A percentile compares a stretch with the other conserved stretches of the same genome.
Conservation (phyloP, 2,329 filamentous ascomycete genomes). For the Rhexocercosporidium sp. region DNA sequence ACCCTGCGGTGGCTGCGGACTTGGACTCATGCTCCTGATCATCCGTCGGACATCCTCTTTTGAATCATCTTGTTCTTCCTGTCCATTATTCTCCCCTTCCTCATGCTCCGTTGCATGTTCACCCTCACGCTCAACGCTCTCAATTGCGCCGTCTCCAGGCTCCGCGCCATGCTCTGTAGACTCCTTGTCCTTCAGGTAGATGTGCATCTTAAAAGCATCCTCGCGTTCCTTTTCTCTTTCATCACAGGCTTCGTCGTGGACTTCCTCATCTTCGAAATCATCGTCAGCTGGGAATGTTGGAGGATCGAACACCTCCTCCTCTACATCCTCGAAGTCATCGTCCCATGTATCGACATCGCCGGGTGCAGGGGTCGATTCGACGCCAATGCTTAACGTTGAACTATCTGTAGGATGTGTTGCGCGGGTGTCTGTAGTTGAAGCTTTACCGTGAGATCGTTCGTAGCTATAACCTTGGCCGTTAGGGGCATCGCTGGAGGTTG, state of each 20-base stretch:
- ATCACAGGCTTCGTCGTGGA: neutral
- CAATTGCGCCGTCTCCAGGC: neutral
- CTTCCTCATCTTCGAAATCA: neutral
- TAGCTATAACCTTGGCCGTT: neutral
- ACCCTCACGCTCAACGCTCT: neutral
- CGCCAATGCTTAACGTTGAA: neutral
- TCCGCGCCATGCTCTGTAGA: neutral
- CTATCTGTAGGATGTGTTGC: neutral
- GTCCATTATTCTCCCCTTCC: neutral
- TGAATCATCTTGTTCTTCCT: neutral
- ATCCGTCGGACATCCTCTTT: neutral
- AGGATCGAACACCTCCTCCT: neutral
- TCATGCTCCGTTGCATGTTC: neutral
- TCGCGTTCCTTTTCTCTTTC: neutral
- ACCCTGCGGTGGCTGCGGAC: neutral
- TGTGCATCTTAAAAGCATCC: neutral
- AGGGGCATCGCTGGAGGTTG: too few relatives aligned
- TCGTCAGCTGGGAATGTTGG: neutral
- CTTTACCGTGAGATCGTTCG: neutral
- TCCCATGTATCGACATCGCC: neutral
- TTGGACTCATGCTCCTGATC: slow-evolving; percentile 1
- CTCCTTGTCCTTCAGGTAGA: neutral
- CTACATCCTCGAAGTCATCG: neutral
- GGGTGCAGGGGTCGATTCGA: neutral
- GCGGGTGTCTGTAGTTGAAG: neutral